Base-by-base conservation (phyloP, 768 basidiomycete genomes). In the Tricholomella constricta region DNA sequence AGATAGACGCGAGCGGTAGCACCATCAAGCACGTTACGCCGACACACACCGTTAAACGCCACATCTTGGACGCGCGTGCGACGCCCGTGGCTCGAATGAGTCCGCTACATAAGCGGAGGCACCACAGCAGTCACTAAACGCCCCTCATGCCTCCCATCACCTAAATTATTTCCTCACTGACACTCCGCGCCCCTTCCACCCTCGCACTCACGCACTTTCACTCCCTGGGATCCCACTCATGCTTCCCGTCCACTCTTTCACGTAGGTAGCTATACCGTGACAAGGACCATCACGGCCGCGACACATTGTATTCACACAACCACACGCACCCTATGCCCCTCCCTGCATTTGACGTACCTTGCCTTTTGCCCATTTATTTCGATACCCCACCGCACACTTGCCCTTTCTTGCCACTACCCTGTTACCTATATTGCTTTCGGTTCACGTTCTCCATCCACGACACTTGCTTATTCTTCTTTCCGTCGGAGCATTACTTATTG, bases 21-120 rank as follows among this genome's bases (percentile, higher is more conserved):
- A 6, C 60, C 61, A 17, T 62, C 65, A 44, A 64, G 52, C 76
- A 79, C 59, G 84, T 89, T 31, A 74, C 77, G 6, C 86, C 87
- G 11, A 89, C 87, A 8, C 69, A 76, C 62, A 88, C 85, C 4
- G 72, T 88, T 51, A 78, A 72, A 23, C 71, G 75, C 22, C 46
- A 54, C 10, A 42, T 17, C 12, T 25, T 52, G 4, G 29, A 42
- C n/a, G 27, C 42, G 1, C 36, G 11, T 4, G 38, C 41, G 11
- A 48, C 52, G 3, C 32, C 12, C 6, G 14, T 23, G 12, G 32
- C 44, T 3, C 6, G 27, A 8, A 46, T 40, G 17, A 31, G 43
- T 4, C 19, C 37, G 14, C 25, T 41, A 11, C 57, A 55, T 31
- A 58, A 51, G 46, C 32, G 54, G 22, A 55, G 57, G 3, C 48